Evolutionary conservation across 2,329 filamentous ascomycete genomes (phyloP).

Genomic region (Balansia obtecta): DNA sequence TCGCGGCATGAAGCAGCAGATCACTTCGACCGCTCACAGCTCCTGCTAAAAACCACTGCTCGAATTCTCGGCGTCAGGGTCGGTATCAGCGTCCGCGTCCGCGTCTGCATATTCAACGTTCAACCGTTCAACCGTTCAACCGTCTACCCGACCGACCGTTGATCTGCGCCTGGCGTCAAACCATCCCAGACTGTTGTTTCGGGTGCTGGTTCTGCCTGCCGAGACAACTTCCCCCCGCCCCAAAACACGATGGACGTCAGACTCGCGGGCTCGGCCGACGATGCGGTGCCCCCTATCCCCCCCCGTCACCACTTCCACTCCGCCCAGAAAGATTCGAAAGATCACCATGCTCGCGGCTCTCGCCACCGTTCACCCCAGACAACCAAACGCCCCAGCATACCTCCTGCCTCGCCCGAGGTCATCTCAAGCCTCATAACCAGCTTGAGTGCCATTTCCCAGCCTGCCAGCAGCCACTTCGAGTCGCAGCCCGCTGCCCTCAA

Average conservation of each 20-base stretch:
- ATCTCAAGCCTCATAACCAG: constrained; percentile 60
- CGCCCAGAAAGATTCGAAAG: not conserved
- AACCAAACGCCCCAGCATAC: constrained; percentile 10
- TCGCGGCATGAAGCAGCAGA: not conserved
- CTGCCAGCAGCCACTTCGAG: constrained; percentile 59
- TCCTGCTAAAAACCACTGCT: not conserved
- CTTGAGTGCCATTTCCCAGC: constrained; percentile 53
- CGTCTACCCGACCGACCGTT: not conserved
- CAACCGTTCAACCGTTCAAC: not conserved
- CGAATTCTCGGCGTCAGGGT: not conserved
- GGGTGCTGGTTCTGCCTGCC: not conserved
- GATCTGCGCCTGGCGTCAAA: not conserved
- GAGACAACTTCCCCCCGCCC: not conserved
- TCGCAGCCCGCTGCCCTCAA: constrained; percentile 31
- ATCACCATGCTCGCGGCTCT: constrained; percentile 6
- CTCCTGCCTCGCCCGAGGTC: constrained; percentile 52
- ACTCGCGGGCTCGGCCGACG: constrained; percentile 1
- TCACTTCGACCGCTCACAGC: not conserved
- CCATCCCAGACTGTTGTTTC: not conserved
- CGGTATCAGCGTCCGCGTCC: too few relatives aligned
- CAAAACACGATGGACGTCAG: constrained; percentile 15
- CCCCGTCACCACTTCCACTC: constrained; percentile 9
- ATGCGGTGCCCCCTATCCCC: constrained; percentile 20
- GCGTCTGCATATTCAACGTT: not conserved
- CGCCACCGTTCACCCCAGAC: constrained; percentile 7